A percentile compares a stretch with the other conserved stretches of the same genome.
Evolutionary conservation across 2,329 filamentous ascomycete species (phyloP).

Genomic region (Trichoderma brevicompactum): DNA sequence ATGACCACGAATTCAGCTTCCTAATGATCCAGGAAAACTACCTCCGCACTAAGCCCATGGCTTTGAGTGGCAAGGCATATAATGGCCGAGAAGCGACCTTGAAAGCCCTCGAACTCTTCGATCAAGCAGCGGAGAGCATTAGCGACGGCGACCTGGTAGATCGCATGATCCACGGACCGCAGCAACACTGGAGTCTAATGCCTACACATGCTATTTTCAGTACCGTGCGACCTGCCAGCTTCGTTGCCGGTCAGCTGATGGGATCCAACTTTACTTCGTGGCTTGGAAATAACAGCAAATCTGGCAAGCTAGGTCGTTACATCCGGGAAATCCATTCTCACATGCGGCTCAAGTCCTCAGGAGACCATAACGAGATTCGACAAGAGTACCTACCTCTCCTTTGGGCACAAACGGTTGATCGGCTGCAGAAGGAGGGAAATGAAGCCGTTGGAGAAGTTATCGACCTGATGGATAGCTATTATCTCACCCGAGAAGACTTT

Average conservation of each 20-base stretch:
- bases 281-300: slow-evolving; percentile 94
- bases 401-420: slow-evolving; percentile 78
- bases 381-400: slow-evolving; percentile 92
- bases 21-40: slow-evolving; percentile 99
- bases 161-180: slow-evolving; percentile 96
- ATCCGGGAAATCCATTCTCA: slow-evolving; percentile 96
- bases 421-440: slow-evolving; percentile 77
- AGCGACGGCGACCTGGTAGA: slow-evolving; percentile 96
- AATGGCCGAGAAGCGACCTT: slow-evolving; percentile 70
- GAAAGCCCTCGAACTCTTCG: slow-evolving; percentile 83
- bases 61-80: slow-evolving; percentile 60
- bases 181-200: slow-evolving; percentile 99
- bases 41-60: slow-evolving; percentile 76
- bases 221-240: slow-evolving; percentile 89
- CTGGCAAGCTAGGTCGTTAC: slow-evolving; percentile 74
- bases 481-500: slow-evolving; percentile 90
- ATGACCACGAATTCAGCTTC: slow-evolving; percentile 96
- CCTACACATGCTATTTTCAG: slow-evolving; percentile 94
- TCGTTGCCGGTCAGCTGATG: slow-evolving; percentile 76
- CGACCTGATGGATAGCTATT: slow-evolving; percentile 96
- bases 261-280: slow-evolving; percentile 82
- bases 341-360: slow-evolving; percentile 89
- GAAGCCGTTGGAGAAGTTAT: slow-evolving; percentile 83
- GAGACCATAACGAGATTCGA: slow-evolving; percentile 89
- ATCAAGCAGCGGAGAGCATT: slow-evolving; percentile 91